Evolutionary conservation across 2,329 filamentous ascomycete genomes (phyloP).

Genomic region (Paraphoma chrysanthemicola): DNA sequence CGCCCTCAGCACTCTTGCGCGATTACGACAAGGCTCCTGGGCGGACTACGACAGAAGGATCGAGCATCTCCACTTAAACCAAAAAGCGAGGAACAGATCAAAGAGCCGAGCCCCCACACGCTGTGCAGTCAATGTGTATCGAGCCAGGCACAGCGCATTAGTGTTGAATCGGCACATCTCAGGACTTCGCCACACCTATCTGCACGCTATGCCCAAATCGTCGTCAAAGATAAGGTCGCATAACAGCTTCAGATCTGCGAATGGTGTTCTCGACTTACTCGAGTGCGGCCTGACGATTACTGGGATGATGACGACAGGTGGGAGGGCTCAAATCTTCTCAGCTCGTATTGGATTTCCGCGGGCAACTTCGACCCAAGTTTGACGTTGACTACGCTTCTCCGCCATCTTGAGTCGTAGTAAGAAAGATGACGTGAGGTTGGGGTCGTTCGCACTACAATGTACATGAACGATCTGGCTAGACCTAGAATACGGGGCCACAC

Average conservation of each 20-base stretch:
- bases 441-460: constrained; percentile 3
- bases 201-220: constrained; percentile 30
- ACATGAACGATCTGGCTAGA: constrained; percentile 4
- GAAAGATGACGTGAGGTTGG: constrained; percentile 13
- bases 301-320: constrained; percentile 24
- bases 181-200: constrained; percentile 13
- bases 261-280: constrained; percentile 9
- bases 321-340: constrained; percentile 27
- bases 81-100: not conserved
- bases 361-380: constrained; percentile 8
- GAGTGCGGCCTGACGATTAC: constrained; percentile 4
- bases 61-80: constrained; percentile 30
- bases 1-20: not conserved
- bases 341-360: constrained; percentile 26
- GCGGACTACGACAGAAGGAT: too few species aligned
- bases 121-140: constrained; percentile 4
- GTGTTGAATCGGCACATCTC: constrained; percentile 7
- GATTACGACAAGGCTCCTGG: too few species aligned
- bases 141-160: constrained; percentile 19
- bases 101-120: constrained; percentile 20
- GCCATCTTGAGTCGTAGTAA: constrained; percentile 14
- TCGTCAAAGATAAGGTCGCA: constrained; percentile 46
- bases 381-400: constrained; percentile 20
- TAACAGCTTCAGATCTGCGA: constrained; percentile 25
- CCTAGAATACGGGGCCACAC: not conserved